Evolutionary conservation across 768 basidiomycete species (phyloP).

Genomic region (Lentinula guzmanii): DNA sequence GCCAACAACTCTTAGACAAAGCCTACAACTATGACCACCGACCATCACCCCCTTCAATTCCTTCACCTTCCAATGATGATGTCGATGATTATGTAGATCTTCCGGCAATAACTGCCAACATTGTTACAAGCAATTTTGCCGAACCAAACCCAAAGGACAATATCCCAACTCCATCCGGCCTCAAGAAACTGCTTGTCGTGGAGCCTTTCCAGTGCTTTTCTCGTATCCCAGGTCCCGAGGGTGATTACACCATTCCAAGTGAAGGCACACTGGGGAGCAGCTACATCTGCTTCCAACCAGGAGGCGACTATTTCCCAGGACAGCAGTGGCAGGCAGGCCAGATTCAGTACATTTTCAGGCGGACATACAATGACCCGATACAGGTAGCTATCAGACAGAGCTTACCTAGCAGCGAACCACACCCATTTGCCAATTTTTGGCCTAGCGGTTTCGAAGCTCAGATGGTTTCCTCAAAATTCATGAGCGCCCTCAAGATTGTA

Average conservation of each 20-base stretch:
- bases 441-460: not conserved
- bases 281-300: not conserved
- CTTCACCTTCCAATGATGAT: not conserved
- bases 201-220: not conserved
- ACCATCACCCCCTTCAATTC: not conserved
- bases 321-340: not conserved
- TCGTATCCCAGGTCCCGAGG: not conserved
- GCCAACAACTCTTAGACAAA: constrained; percentile 12
- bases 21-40: not conserved
- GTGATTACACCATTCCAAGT: not conserved
- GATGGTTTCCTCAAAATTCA: not conserved
- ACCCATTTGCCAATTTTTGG: not conserved
- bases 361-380: not conserved
- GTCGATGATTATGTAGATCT: not conserved
- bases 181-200: not conserved
- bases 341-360: constrained; percentile 1
- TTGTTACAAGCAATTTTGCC: not conserved
- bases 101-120: not conserved
- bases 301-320: not conserved
- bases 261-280: not conserved
- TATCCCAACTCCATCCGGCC: not conserved
- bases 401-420: not conserved
- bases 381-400: not conserved
- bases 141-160: not conserved
- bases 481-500: not conserved